Evolutionary conservation across 2,329 filamentous ascomycete species (phyloP), one percentile per base, ranked within the genome.

Genomic region (Emergomyces orientalis): DNA sequence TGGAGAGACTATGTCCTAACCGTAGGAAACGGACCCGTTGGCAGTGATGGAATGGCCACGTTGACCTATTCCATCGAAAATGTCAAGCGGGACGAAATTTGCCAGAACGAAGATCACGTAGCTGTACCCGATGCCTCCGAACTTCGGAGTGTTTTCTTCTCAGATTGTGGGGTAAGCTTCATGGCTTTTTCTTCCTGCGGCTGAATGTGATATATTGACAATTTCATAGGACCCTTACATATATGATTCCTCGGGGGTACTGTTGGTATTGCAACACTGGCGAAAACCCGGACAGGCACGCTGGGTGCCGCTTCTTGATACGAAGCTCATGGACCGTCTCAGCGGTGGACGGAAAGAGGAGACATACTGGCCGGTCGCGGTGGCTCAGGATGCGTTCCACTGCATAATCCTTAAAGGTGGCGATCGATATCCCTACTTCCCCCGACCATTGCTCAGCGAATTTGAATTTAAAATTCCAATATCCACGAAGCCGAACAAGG

Each of bases 351-450:
- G 88, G 63, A 97, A 96, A 75, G 84, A 88, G 67, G 94, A 99
- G 76, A 85, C 82, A 0, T 99, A 99, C 79, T 99, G 92, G 84
- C 94, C 94, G 1, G 90, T 99, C 39, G 94, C 94, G 0, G 92
- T 97, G 0, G 91, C 93, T 2, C 86, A 92, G 69, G 84, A 89
- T 71, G 93, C 89, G 71, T 99, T 99, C 76, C 93, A 97, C 81
- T 99, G 95, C 78, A 97, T 99, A 77, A 97, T 99, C 70, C 86
- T 99, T 72, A 99, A 99, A 78, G 94, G 94, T 66, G 89, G 89
- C 43, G 94, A 99, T 72, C 85, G 88, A 71, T 90, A 97, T 71
- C 92, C 93, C 0, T 97, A 94, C 78, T 97, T 93, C 77, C 94
- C 91, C 13, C 87, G 89, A 11, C 92, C 91, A 1, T 80, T 97